These are phyloP conservation scores for Bruguiera parviflora DNA, from an alignment of 345 rosid genomes.

Conservation along the genomic window DNA sequence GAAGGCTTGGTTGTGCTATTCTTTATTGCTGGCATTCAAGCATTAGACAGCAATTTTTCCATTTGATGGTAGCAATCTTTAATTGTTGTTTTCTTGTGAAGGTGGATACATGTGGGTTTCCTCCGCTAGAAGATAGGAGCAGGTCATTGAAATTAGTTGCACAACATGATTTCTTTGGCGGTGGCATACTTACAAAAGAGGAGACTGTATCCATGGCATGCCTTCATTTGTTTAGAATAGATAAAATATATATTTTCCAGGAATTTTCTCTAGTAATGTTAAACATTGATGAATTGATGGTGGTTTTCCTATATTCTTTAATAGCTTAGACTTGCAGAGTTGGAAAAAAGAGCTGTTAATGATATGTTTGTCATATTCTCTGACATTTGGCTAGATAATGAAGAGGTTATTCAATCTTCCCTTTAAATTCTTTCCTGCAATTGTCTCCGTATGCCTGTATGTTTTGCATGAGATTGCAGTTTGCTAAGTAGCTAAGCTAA, in stretches of 20 bases:
- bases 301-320: slow-evolving; percentile 30
- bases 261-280: slow-evolving; percentile 5
- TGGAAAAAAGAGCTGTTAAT: slow-evolving; percentile 64
- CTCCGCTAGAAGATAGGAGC: slow-evolving; percentile 81
- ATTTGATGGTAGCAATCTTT: not conserved
- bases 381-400: slow-evolving; percentile 85
- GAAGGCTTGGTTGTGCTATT: not conserved
- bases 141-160: slow-evolving; percentile 63
- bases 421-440: not conserved
- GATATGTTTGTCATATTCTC: slow-evolving; percentile 90
- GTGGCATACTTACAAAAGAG: slow-evolving; percentile 69
- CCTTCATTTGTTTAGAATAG: slow-evolving; percentile 10
- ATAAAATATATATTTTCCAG: slow-evolving; percentile 2
- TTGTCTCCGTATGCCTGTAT: slow-evolving; percentile 5
- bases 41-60: not conserved
- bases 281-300: slow-evolving; percentile 2
- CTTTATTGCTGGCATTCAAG: not conserved
- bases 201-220: slow-evolving; percentile 59
- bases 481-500: slow-evolving; percentile 26
- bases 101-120: slow-evolving; percentile 93
- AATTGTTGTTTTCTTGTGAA: slow-evolving; percentile 25
- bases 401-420: slow-evolving; percentile 54
- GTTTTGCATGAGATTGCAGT: not conserved
- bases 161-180: slow-evolving; percentile 80
- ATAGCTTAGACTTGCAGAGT: slow-evolving; percentile 60